Base-by-base conservation (phyloP, 352 stramenopile species). In the Albugo laibachii region DNA sequence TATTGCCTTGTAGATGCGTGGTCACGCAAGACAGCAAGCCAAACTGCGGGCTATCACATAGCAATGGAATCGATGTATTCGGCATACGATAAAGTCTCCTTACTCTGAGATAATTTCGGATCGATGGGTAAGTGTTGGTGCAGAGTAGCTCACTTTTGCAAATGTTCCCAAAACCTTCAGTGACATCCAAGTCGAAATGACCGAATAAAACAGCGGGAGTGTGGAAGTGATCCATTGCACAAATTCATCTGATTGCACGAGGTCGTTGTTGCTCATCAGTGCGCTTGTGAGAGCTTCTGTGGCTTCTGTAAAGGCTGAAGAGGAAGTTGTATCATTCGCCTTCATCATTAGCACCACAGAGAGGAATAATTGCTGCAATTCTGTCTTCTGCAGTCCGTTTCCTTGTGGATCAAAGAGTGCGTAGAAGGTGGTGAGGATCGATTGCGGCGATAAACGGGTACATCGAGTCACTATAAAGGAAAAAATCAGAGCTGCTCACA, bases 111-210 rank as follows among this genome's bases (percentile, higher is more conserved):
- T 49, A 41, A 91, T 85, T 13, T 69, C 61, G 13, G 73, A 84
- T 41, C 58, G 63, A 50, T 81, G 64, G 3, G 69, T 82, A 21
- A 86, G 49, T 12, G 11, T 44, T 0, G 78, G 70, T 1, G 61
- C 13, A 16, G 55, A 57, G 55, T 79, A 88, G 12, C 72, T 73
- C 12, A 56, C 56, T 14, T 62, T 69, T 13, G 65, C 62, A 37
- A 81, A 50, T 2, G 57, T 50, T 0, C 52, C 64, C 35, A 88
- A 80, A 52, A 64, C 62, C 35, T 70, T 69, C 36, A 38, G 55
- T 13, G 58, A 55, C 54, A 91, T 65, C 72, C 75, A 91, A 54
- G 70, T 74, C 35, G 69, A 65, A 21, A 91, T 83, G 31, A 86
- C 49, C 5, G 73, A 77, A 54, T 84, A 80, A 15, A 91, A 43